These are phyloP conservation scores for Pythium periplocum DNA, from an alignment of 352 stramenopile species.

Conservation along the genomic window DNA sequence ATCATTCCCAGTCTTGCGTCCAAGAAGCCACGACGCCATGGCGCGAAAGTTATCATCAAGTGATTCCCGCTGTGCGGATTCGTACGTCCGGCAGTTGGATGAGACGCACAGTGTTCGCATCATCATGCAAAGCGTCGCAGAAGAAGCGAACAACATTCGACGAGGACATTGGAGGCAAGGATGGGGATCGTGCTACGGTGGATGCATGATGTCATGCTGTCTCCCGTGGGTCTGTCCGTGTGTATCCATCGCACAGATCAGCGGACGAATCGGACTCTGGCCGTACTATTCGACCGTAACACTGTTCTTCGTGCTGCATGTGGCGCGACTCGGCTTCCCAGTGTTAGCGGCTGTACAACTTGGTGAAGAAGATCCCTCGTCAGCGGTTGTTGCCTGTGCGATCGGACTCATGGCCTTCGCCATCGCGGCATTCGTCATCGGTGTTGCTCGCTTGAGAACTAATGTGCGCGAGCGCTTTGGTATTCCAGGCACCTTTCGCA, in stretches of 20 bases:
- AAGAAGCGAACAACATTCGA: conserved; percentile 14
- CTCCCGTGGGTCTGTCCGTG: conserved; percentile 13
- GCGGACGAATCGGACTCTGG: conserved; percentile 10
- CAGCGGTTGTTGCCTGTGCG: neutral
- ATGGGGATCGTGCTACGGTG: conserved; percentile 4
- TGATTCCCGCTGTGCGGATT: no score
- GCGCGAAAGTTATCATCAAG: no score
- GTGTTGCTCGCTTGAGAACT: neutral
- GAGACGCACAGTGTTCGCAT: conserved; percentile 14
- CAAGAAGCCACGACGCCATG: no score
- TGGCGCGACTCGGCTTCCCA: conserved; percentile 3
- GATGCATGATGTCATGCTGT: conserved; percentile 7
- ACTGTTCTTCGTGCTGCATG: conserved; percentile 13
- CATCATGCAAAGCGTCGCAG: conserved; percentile 14
- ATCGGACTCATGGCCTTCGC: neutral
- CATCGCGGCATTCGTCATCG: neutral
- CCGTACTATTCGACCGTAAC: conserved; percentile 4
- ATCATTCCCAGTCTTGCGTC: neutral
- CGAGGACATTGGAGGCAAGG: conserved; percentile 7
- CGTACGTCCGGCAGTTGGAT: conserved; percentile 14
- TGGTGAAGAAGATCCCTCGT: neutral
- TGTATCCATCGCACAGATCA: conserved; percentile 14
- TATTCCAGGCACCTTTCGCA: neutral
- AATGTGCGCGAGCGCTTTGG: neutral
- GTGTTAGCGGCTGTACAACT: neutral